phyloP scores from a whole-genome alignment of 495 filamentous ascomycete genomes.

The Penicillium simplicissimum region DNA sequence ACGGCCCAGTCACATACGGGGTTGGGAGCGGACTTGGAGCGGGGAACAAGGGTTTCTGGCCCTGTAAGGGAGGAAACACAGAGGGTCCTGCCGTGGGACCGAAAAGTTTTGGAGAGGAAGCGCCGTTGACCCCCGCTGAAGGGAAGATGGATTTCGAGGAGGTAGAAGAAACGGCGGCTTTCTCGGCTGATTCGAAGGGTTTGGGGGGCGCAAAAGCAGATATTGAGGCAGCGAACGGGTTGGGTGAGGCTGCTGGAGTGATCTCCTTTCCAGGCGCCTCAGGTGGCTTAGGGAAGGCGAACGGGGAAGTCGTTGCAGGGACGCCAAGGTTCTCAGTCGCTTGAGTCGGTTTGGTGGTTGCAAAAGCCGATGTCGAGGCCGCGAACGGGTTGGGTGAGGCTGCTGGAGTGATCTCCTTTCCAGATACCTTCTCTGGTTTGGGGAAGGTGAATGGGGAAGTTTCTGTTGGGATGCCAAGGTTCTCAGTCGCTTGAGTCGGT shows the following conservation, averaged over 20 bases:
- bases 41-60: constrained; percentile 4
- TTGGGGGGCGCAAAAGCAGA: constrained; percentile 10
- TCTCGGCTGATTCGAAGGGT: not conserved
- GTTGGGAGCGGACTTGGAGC: not conserved
- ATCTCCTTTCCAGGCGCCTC: not conserved
- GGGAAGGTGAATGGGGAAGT: not conserved
- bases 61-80: not conserved
- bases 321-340: not conserved
- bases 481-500: not conserved
- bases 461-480: not conserved
- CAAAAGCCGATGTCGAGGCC: constrained; percentile 13
- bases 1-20: too few relatives aligned
- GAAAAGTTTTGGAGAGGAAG: not conserved
- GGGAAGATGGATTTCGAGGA: not conserved
- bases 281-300: not conserved
- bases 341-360: not conserved
- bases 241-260: constrained; percentile 2
- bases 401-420: not conserved
- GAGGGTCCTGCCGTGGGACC: not conserved
- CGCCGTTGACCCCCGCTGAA: not conserved
- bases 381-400: constrained; percentile 17
- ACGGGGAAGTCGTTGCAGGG: not conserved
- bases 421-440: not conserved
- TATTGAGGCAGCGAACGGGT: constrained; percentile 17
- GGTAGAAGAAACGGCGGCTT: not conserved